These are phyloP conservation scores for Phialocephala sp. DNA, from an alignment of 2,329 filamentous ascomycete genomes.

Conservation along the genomic window DNA sequence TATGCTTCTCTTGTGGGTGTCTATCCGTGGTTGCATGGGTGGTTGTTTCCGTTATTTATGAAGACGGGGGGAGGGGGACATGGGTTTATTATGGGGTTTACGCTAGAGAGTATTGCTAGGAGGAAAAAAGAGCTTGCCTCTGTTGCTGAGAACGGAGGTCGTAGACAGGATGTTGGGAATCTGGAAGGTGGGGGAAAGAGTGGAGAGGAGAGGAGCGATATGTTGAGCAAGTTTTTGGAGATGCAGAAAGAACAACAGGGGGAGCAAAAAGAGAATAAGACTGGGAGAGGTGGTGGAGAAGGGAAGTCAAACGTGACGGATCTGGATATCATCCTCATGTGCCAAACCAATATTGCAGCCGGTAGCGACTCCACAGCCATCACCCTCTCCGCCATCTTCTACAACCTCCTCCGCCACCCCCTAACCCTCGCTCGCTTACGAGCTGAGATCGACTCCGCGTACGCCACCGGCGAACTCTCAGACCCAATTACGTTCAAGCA, in stretches of 20 bases:
- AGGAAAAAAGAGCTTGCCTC: not conserved
- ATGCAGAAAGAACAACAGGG: too few relatives aligned
- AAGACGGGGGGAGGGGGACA: not conserved
- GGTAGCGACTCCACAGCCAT: constrained; percentile 55
- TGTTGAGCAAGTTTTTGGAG: too few relatives aligned
- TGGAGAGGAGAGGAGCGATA: not conserved
- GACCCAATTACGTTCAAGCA: constrained; percentile 36
- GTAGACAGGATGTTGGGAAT: too few relatives aligned
- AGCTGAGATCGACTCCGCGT: constrained; percentile 41
- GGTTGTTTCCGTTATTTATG: not conserved
- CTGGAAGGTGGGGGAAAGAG: not conserved
- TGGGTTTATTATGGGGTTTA: not conserved
- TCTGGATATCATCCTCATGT: constrained; percentile 42
- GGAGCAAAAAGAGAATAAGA: not conserved
- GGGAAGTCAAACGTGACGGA: constrained; percentile 46
- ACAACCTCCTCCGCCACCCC: constrained; percentile 48
- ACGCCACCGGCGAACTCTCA: constrained; percentile 25
- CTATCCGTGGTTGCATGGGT: not conserved
- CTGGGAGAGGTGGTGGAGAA: not conserved
- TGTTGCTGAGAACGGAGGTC: not conserved
- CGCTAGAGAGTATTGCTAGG: not conserved
- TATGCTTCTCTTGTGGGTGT: not conserved
- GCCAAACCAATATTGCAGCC: constrained; percentile 45
- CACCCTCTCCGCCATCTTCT: constrained; percentile 51
- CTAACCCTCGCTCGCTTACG: constrained; percentile 35